A percentile compares a stretch with the other conserved stretches of the same genome.
These are phyloP conservation scores for Galerina marginata DNA, from an alignment of 768 basidiomycete genomes.

Conservation along the genomic window DNA sequence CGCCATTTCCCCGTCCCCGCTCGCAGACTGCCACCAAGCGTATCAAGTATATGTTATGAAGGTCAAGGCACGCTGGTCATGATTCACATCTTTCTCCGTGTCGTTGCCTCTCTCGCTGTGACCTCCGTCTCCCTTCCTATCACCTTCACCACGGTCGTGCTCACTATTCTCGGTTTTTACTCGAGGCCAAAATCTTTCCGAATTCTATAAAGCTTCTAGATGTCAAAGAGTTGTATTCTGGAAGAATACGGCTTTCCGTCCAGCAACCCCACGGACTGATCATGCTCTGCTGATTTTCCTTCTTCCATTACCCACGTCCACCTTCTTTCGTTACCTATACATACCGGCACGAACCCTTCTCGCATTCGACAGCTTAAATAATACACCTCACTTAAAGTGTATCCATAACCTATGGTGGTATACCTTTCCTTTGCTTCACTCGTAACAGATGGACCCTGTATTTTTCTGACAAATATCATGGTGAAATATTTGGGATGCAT, in stretches of 20 bases:
- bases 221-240: neutral
- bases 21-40: constrained; percentile 13
- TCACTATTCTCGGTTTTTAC: constrained; percentile 48
- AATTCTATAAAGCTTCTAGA: constrained; percentile 30
- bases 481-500: no score
- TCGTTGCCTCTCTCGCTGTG: constrained; percentile 30
- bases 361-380: neutral
- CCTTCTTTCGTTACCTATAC: neutral
- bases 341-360: neutral
- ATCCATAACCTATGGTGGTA: no score
- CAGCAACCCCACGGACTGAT: constrained; percentile 4
- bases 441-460: no score
- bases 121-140: constrained; percentile 38
- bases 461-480: no score
- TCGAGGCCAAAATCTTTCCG: constrained; percentile 41
- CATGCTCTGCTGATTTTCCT: neutral
- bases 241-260: neutral
- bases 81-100: constrained; percentile 18
- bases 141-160: constrained; percentile 40
- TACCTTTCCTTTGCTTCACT: no score
- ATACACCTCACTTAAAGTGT: no score
- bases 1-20: constrained; percentile 14
- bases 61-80: constrained; percentile 9
- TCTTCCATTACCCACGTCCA: neutral
- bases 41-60: constrained; percentile 9